Evolutionary conservation across 176 grass and related monocot species (phyloP), one percentile per base, ranked within the genome.

Genomic region (Typha latifolia): DNA sequence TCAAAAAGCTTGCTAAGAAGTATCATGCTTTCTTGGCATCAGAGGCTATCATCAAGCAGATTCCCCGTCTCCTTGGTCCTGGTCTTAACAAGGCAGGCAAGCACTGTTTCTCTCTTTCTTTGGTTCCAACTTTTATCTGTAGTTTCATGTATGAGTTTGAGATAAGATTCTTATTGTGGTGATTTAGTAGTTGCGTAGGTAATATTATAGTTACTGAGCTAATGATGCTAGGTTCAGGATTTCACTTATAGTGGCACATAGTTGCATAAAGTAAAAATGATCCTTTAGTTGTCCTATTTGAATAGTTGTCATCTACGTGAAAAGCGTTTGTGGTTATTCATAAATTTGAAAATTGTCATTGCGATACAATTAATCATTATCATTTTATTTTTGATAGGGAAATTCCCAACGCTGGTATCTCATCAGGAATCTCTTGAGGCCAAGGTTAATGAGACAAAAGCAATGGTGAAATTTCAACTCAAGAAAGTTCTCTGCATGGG

Each of bases 401-500:
- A 95, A 26, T 95, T 89, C 49, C 90, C 90, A 32, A 84, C 86
- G 3, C 63, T 95, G 80, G 90, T 95, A 51, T 77, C 77, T 47
- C 90, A 95, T 31, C 70, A 73, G 51, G 90, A 95, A 66, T 86
- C 90, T 31, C 77, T 95, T 1, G 90, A 95, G 64, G 66, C 62
- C 11, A 95, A 95, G 77, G 90, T 95, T 49, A 95, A 95, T 43
- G 90, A 95, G 61, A 89, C 65, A 0, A 95, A 95, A 70, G 90
- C 90, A 15, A 95, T 82, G 3, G 80, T 95, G 43, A 95, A 95
- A 32, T 95, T 95, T 57, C 90, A 95, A 65, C 69, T 86, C 13
- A 95, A 95, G 57, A 90, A 95, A 47, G 90, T 95, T 29, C 86
- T 95, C n/a, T 87, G 90, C 86, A 95, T 95, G 90, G 90, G 90